Percentiles rank a stretch among this genome's conserved stretches.
These are phyloP conservation scores for Mallotus nudiflorus DNA, from an alignment of 345 rosid genomes.

Conservation along the genomic window DNA sequence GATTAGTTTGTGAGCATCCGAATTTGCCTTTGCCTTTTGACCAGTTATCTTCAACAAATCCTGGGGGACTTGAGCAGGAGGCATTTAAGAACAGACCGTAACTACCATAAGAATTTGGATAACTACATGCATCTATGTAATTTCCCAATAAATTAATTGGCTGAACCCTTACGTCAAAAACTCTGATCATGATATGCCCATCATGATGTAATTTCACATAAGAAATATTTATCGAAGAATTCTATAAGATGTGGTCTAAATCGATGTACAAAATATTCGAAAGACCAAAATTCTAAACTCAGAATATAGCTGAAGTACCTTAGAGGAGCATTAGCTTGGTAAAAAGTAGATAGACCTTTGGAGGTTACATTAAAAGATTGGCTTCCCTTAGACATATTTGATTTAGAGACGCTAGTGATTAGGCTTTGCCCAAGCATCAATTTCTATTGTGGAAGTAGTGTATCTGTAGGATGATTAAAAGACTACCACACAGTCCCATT, in stretches of 20 bases:
- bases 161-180: background rate
- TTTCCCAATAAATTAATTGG: background rate
- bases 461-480: too few species aligned
- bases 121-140: background rate
- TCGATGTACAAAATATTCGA: background rate
- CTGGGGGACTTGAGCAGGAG: background rate
- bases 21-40: background rate
- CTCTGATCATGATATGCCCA: constrained; percentile 15
- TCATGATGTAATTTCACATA: constrained; percentile 4
- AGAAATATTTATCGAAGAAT: background rate
- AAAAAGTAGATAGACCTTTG: background rate
- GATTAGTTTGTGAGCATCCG: background rate
- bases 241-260: too few species aligned
- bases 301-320: background rate
- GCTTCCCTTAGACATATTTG: constrained; percentile 2
- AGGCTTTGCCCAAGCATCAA: constrained; percentile 1
- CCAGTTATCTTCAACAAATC: background rate
- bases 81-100: constrained; percentile 1
- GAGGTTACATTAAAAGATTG: background rate
- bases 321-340: background rate
- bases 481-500: constrained; percentile 10
- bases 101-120: constrained; percentile 1
- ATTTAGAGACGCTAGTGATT: constrained; percentile 1
- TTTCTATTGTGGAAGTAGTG: constrained; percentile 10
- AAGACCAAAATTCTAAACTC: background rate